These are phyloP conservation scores for Naganishia cerealis DNA, from an alignment of 1,284 basidiomycete genomes.

Conservation along the genomic window DNA sequence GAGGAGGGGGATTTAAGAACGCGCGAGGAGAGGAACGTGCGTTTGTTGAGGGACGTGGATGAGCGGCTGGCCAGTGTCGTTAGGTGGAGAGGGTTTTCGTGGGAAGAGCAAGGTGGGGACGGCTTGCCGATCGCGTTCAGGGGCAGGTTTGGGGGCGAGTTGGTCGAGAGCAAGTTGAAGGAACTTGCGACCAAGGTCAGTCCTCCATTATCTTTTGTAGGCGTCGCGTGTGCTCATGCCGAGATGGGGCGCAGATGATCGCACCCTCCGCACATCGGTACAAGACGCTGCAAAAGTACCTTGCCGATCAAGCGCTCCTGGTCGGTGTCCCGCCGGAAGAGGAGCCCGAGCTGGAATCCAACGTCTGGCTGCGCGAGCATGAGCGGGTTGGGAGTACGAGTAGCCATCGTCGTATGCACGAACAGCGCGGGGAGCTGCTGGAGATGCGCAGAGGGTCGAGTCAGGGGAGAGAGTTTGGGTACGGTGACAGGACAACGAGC, in stretches of 20 bases:
- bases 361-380: constrained; percentile 1
- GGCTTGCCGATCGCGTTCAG: constrained; percentile 49
- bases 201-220: constrained; percentile 14
- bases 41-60: constrained; percentile 36
- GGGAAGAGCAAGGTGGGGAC: constrained; percentile 47
- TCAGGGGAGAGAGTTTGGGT: not conserved
- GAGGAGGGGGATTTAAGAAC: constrained; percentile 38
- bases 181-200: constrained; percentile 81
- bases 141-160: constrained; percentile 64
- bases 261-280: constrained; percentile 59
- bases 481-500: not conserved
- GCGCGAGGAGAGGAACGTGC: constrained; percentile 38
- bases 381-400: constrained; percentile 1
- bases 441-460: not conserved
- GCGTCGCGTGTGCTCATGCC: not conserved
- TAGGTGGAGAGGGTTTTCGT: constrained; percentile 51
- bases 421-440: not conserved
- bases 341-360: constrained; percentile 6
- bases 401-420: not conserved
- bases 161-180: constrained; percentile 79
- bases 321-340: constrained; percentile 23
- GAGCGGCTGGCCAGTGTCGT: constrained; percentile 35
- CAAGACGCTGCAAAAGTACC: constrained; percentile 57
- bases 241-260: constrained; percentile 50
- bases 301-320: constrained; percentile 57